phyloP scores from a whole-genome alignment of 768 basidiomycete genomes.

The Neoboletus brunneissimus region DNA sequence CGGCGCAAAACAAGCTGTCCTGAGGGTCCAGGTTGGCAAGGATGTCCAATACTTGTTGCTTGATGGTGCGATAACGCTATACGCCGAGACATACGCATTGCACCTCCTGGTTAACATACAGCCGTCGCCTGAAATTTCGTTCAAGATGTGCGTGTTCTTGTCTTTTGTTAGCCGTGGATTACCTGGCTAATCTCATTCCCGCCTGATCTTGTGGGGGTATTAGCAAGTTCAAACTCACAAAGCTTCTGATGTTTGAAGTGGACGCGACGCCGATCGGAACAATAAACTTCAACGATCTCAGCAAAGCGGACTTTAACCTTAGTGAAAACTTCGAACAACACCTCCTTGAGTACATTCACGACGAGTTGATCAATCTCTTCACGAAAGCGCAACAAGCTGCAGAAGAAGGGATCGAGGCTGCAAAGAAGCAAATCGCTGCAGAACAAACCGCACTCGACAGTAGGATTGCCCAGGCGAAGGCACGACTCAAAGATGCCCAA shows the following conservation, averaged over 20 bases:
- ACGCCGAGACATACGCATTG: neutral
- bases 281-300: conserved; percentile 4
- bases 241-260: conserved; percentile 1
- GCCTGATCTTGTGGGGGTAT: neutral
- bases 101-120: conserved; percentile 4
- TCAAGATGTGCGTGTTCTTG: neutral
- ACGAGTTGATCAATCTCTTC: neutral
- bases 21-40: conserved; percentile 4
- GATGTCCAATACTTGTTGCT: neutral
- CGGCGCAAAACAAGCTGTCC: too few species aligned
- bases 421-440: neutral
- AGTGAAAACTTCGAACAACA: conserved; percentile 7
- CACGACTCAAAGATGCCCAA: neutral
- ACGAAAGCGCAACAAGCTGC: neutral
- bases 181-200: neutral
- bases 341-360: conserved; percentile 5
- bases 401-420: conserved; percentile 1
- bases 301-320: conserved; percentile 1
- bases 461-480: neutral
- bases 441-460: neutral
- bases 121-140: conserved; percentile 1
- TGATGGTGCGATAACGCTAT: conserved; percentile 5
- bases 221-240: conserved; percentile 6
- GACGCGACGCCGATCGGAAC: conserved; percentile 8
- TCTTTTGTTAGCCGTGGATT: neutral